phyloP scores from a whole-genome alignment of 2,329 filamentous ascomycete species.

The Sclerotinia sclerotiorum region DNA sequence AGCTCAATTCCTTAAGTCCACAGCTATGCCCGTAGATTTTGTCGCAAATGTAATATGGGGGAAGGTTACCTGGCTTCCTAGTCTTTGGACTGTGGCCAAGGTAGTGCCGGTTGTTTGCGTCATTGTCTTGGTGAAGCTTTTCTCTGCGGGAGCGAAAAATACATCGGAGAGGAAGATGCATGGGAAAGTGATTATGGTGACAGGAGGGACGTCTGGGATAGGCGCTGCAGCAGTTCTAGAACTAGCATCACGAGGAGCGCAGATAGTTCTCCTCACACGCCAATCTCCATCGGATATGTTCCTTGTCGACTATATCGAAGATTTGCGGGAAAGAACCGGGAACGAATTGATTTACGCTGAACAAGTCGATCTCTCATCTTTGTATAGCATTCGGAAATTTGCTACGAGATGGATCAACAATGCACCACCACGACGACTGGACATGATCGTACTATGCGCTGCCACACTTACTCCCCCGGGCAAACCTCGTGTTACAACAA shows the following conservation, averaged over 20 bases:
- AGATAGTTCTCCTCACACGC: slow-evolving; percentile 86
- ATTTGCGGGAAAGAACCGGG: slow-evolving; percentile 71
- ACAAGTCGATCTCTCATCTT: slow-evolving; percentile 81
- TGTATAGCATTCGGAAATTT: slow-evolving; percentile 90
- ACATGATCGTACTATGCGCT: slow-evolving; percentile 88
- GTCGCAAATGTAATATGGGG: slow-evolving; percentile 33
- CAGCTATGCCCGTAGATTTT: slow-evolving; percentile 40
- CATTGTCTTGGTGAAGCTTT: slow-evolving; percentile 66
- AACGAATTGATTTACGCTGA: slow-evolving; percentile 95
- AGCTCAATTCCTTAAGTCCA: not conserved
- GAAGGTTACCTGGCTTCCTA: slow-evolving; percentile 32
- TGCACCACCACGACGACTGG: slow-evolving; percentile 79
- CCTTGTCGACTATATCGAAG: slow-evolving; percentile 87
- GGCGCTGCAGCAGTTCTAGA: slow-evolving; percentile 73
- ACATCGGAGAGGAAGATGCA: slow-evolving; percentile 80
- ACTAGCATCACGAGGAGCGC: slow-evolving; percentile 79
- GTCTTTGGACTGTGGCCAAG: slow-evolving; percentile 51
- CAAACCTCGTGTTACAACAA: slow-evolving; percentile 58
- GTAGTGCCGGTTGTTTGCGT: slow-evolving; percentile 53
- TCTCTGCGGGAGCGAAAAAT: slow-evolving; percentile 74
- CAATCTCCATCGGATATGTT: slow-evolving; percentile 81
- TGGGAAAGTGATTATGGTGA: slow-evolving; percentile 90
- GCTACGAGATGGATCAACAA: slow-evolving; percentile 99
- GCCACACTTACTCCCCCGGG: slow-evolving; percentile 72
- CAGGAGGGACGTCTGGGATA: slow-evolving; percentile 89